Evolutionary conservation across 1,139 yeast species (phyloP).

Genomic region (Meyerozyma sp.): DNA sequence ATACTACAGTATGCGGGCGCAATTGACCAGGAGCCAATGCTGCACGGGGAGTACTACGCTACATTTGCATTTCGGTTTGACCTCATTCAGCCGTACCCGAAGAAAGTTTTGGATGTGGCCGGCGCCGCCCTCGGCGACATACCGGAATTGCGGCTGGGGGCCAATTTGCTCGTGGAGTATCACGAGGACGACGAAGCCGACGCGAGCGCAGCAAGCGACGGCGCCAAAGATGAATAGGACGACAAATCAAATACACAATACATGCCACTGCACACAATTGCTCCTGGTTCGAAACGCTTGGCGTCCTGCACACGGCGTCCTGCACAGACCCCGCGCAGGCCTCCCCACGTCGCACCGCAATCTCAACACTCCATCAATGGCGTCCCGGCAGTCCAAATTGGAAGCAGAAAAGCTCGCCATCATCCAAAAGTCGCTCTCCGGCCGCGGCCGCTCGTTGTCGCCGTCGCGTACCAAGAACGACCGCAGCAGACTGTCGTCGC

Average conservation of each 20-base stretch:
- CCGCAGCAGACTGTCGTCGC: conserved; percentile 30
- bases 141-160: conserved; percentile 32
- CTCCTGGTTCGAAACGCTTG: neutral
- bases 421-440: conserved; percentile 32
- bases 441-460: conserved; percentile 35
- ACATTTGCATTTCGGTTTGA: conserved; percentile 31
- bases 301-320: neutral
- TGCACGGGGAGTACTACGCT: conserved; percentile 15
- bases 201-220: too few species aligned
- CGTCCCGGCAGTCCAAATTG: conserved; percentile 33
- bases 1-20: neutral
- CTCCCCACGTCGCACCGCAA: neutral
- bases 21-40: neutral
- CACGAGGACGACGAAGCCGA: conserved; percentile 15
- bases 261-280: too few species aligned
- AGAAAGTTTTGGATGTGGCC: conserved; percentile 20
- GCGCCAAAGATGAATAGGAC: too few species aligned
- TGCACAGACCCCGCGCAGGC: neutral
- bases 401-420: conserved; percentile 43
- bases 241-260: too few species aligned
- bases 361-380: conserved; percentile 13
- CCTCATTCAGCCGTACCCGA: conserved; percentile 41
- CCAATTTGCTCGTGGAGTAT: conserved; percentile 35
- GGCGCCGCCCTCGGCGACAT: conserved; percentile 15
- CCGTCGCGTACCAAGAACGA: conserved; percentile 27